Evolutionary conservation across 768 basidiomycete genomes (phyloP), one percentile per base, ranked within the genome.

Genomic region (Rhodotorula kratochvilovae): DNA sequence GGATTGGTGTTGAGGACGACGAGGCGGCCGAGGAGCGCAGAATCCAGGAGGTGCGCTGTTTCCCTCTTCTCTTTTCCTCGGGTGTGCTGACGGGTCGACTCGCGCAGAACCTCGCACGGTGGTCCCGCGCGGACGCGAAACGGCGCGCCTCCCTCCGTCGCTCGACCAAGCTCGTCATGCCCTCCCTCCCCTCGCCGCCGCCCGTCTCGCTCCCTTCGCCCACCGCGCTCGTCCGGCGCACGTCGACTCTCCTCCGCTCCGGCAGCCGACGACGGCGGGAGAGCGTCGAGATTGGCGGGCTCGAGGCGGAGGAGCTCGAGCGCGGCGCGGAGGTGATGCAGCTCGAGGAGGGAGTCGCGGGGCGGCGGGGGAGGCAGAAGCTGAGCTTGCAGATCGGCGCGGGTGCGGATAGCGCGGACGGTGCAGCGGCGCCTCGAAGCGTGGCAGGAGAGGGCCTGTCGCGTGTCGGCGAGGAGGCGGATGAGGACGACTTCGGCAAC

Each of bases 1-100:
- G 94, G 27, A 91, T 91, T 79, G 90, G 92, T 80, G 91, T 92
- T 48, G 51, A 57, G 13, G 95, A 95, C 83, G 83, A 85, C 60
- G 45, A 46, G 25, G 60, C n/a, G 23, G 46, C 46, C 11, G 60
- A 61, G 33, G 60, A 45, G 60, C 43, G 46, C 15, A 45, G 46
- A 21, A 50, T 61, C 21, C 43, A 50, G 23, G 46, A 46, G 45
- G 60, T 61, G 46, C 42, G 59, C 43, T 10, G 6, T n/a, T 10
- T 12, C 46, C 48, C 43, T 15, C 2, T 48, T 10, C 29, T 35
- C n/a, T 19, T 23, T 16, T 2, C 5, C 16, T 5, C 3, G 6
- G 5, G 21, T 8, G 17, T 0, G 10, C 58, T 45, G n/a, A 59
- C 58, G 16, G 0, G 0, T 19, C 23, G 29, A 5, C 48, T 2